Evolutionary conservation across 495 filamentous ascomycete species (phyloP), one percentile per base, ranked within the genome.

Genomic region (Pseudevernia furfuracea): DNA sequence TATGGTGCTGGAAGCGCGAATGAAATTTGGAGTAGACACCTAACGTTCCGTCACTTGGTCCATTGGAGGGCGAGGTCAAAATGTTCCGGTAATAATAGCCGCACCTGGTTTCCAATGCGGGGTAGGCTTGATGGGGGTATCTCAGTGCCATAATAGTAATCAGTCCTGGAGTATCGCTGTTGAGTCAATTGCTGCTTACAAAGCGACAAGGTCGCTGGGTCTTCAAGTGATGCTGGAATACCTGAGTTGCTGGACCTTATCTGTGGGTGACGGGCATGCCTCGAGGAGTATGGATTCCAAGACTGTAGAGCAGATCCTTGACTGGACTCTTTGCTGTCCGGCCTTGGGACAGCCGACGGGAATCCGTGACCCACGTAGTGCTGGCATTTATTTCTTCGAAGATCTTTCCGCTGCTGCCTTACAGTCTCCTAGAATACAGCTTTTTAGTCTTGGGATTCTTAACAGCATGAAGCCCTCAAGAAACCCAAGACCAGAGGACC

Each of bases 371-470:
- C 28, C 14, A 34, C 19, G 21, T 28, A 8, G 19, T 64, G 41
- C n/a, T 6, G 34, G 53, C 8, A 43, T 32, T 58, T 43, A 64
- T 41, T 64, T 64, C 15, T 28, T 59, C 25, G 62, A 64, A 30
- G 62, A n/a, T 41, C 19, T 41, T 23, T 36, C 38, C n/a, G 62
- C 30, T 49, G 60, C 48, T 53, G 60, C 44, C 44, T 59, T 64
- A 36, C 62, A 64, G n/a, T 64, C 62, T 43, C 62, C 62, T 64
- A 64, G 30, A 59, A 28, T 17, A 38, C 28, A 49, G 32, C 30
- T 7, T 59, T 23, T 64, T 43, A 64, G 62, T 23, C 43, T 43
- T 55, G 52, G 28, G 28, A 34, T 55, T n/a, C 17, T 21, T 10
- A 55, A 55, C 28, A 55, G 30, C 17, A 23, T 34, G 17, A 32